These are phyloP conservation scores for Globisporangium cystogenes DNA, from an alignment of 352 stramenopile genomes.

Conservation along the genomic window DNA sequence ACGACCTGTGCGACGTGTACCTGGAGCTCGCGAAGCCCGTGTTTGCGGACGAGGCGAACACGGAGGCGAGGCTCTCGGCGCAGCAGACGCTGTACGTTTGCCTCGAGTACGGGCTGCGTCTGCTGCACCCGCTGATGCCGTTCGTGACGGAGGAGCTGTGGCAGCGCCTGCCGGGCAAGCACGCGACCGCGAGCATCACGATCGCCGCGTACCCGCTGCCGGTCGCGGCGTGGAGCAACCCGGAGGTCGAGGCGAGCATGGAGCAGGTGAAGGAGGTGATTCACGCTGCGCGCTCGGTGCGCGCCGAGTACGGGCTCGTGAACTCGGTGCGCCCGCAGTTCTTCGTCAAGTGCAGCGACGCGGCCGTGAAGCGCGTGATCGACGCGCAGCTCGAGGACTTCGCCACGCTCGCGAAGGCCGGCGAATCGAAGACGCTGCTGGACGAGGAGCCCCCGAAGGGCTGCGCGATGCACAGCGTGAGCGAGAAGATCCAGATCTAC, in stretches of 20 bases:
- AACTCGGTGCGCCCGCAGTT: slow-evolving; percentile 79
- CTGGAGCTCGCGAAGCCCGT: slow-evolving; percentile 99
- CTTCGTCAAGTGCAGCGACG: slow-evolving; percentile 89
- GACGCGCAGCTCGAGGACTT: slow-evolving; percentile 92
- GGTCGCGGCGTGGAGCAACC: slow-evolving; percentile 81
- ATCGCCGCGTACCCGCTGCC: slow-evolving; percentile 75
- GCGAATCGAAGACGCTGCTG: slow-evolving; percentile 87
- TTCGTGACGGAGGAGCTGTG: slow-evolving; percentile 96
- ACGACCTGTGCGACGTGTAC: slow-evolving; percentile 99
- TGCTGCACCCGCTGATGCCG: slow-evolving; percentile 98
- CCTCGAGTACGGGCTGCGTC: slow-evolving; percentile 75
- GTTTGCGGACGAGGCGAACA: slow-evolving; percentile 70
- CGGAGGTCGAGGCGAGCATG: slow-evolving; percentile 90
- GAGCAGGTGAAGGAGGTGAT: slow-evolving; percentile 93
- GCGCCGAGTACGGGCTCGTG: slow-evolving; percentile 77
- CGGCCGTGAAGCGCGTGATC: slow-evolving; percentile 63
- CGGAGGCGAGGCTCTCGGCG: slow-evolving; percentile 64
- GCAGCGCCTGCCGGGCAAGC: slow-evolving; percentile 79
- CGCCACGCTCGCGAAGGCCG: slow-evolving; percentile 91
- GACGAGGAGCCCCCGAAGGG: slow-evolving; percentile 74
- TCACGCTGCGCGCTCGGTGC: slow-evolving; percentile 93
- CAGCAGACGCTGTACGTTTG: slow-evolving; percentile 86
- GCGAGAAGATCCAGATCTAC: slow-evolving; percentile 91
- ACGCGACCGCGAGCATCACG: slow-evolving; percentile 64
- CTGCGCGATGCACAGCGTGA: slow-evolving; percentile 92